These are phyloP conservation scores for Sonneratia caseolaris DNA, from an alignment of 345 rosid genomes.

Conservation along the genomic window DNA sequence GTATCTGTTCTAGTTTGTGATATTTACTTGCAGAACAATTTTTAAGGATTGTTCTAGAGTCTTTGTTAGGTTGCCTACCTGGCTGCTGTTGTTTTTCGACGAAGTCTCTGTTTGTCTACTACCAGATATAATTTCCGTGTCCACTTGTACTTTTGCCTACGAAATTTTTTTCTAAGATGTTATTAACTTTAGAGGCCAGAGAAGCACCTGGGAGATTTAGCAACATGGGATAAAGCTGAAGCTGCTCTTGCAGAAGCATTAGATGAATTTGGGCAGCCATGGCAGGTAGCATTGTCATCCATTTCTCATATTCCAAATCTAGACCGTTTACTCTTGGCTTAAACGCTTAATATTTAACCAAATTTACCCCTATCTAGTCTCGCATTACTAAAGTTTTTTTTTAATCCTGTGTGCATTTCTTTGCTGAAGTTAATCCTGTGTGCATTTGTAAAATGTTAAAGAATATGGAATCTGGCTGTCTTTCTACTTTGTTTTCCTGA, in stretches of 20 bases:
- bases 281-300: conserved; percentile 14
- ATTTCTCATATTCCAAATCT: too few species aligned
- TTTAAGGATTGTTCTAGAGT: not conserved
- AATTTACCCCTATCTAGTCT: too few species aligned
- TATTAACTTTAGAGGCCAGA: conserved; percentile 74
- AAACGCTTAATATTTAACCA: too few species aligned
- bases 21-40: not conserved
- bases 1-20: not conserved
- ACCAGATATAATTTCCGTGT: too few species aligned
- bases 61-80: not conserved
- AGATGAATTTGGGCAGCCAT: conserved; percentile 68
- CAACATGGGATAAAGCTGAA: conserved; percentile 90
- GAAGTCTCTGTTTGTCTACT: not conserved
- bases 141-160: too few species aligned
- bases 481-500: not conserved
- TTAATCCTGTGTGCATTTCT: not conserved
- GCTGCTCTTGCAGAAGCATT: conserved; percentile 68
- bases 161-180: not conserved
- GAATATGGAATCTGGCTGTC: not conserved
- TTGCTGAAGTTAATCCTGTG: not conserved
- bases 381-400: not conserved
- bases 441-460: not conserved
- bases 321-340: too few species aligned
- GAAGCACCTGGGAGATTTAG: conserved; percentile 67
- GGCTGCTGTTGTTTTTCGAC: too few species aligned